These are phyloP conservation scores for Saccharomycodes ludwigii DNA, from an alignment of 805 yeast species.

Conservation along the genomic window DNA sequence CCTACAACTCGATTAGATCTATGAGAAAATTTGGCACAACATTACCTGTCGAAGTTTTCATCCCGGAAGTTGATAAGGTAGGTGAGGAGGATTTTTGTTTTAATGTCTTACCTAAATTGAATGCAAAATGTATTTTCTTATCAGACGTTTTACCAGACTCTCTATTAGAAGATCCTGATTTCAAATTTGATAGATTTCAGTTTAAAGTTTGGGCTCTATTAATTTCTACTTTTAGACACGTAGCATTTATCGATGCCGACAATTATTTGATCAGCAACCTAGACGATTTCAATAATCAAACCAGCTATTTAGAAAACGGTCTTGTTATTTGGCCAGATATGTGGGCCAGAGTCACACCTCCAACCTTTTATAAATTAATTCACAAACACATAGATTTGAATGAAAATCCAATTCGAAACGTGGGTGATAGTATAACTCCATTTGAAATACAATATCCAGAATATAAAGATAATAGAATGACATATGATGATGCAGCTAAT, in stretches of 20 bases:
- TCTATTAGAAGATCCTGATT: constrained; percentile 31
- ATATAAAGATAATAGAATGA: too few species aligned
- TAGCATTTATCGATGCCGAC: constrained; percentile 65
- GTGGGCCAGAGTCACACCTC: constrained; percentile 77
- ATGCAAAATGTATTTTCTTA: constrained; percentile 58
- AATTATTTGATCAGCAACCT: constrained; percentile 59
- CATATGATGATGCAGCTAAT: constrained; percentile 13
- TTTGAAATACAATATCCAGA: constrained; percentile 13
- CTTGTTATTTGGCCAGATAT: constrained; percentile 73
- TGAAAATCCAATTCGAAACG: constrained; percentile 26
- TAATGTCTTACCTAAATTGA: constrained; percentile 30
- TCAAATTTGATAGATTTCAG: constrained; percentile 51
- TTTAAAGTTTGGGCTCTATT: constrained; percentile 58
- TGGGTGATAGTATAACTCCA: constrained; percentile 25
- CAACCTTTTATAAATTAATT: constrained; percentile 57
- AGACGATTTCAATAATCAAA: constrained; percentile 42
- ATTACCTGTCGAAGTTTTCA: constrained; percentile 65
- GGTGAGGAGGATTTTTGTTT: constrained; percentile 65
- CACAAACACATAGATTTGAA: constrained; percentile 35
- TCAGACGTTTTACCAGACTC: constrained; percentile 40
- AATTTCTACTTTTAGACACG: constrained; percentile 61
- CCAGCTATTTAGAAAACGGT: constrained; percentile 41
- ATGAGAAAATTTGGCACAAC: constrained; percentile 46
- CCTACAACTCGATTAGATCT: constrained; percentile 50
- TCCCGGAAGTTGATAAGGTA: constrained; percentile 59